phyloP scores from a whole-genome alignment of 2,329 filamentous ascomycete genomes.

The Aspergillus uvarum region DNA sequence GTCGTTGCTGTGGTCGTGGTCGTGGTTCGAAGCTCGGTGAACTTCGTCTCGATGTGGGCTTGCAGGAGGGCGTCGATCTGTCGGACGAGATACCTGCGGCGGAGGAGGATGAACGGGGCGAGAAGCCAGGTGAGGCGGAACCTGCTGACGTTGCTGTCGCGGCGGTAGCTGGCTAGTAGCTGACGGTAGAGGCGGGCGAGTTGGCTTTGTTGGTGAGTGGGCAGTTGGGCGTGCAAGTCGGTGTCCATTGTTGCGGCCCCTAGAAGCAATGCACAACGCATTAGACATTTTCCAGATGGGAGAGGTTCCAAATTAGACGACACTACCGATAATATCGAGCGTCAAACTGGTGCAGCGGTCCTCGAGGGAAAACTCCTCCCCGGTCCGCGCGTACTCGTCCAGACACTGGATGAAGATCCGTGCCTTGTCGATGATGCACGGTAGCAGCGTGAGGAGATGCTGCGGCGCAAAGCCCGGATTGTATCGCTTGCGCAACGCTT shows the following conservation, averaged over 20 bases:
- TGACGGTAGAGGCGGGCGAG: conserved; percentile 25
- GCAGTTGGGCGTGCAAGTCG: conserved; percentile 25
- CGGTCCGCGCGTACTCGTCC: conserved; percentile 16
- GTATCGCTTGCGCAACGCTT: conserved; percentile 30
- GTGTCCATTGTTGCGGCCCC: conserved; percentile 21
- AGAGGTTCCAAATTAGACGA: too few species aligned
- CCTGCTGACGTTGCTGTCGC: not conserved
- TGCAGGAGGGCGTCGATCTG: conserved; percentile 9
- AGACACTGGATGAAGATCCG: conserved; percentile 25
- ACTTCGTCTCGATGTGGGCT: conserved; percentile 2
- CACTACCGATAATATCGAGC: conserved; percentile 34
- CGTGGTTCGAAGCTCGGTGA: conserved; percentile 2
- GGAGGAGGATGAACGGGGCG: not conserved
- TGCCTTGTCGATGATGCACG: conserved; percentile 29
- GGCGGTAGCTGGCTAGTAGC: conserved; percentile 15
- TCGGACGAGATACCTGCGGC: conserved; percentile 1
- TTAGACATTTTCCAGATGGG: too few species aligned
- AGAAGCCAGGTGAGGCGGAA: not conserved
- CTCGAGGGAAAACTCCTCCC: conserved; percentile 27
- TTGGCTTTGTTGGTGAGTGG: conserved; percentile 14
- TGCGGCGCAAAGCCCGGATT: conserved; percentile 32
- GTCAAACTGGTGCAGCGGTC: conserved; percentile 28
- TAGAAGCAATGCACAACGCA: not conserved
- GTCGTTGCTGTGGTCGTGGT: not conserved
- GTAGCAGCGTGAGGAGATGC: conserved; percentile 29